These are phyloP conservation scores for Colletotrichum sp. DNA, from an alignment of 2,329 filamentous ascomycete genomes.

Conservation along the genomic window DNA sequence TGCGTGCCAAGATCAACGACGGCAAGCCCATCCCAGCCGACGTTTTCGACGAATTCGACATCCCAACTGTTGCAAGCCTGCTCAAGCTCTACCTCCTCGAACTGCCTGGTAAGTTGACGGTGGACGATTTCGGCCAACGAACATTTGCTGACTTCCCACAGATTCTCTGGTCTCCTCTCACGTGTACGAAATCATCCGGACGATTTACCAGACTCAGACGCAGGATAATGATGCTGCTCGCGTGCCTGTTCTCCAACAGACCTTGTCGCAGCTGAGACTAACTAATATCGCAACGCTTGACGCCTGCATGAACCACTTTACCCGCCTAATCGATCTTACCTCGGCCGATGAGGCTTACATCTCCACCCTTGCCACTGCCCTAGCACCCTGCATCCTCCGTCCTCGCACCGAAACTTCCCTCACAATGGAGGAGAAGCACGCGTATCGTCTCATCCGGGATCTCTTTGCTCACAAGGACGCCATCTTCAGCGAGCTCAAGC, in stretches of 20 bases:
- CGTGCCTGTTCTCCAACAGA: constrained; percentile 91
- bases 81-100: constrained; percentile 95
- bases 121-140: neutral
- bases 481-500: constrained; percentile 96
- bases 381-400: constrained; percentile 87
- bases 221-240: constrained; percentile 80
- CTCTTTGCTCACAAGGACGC: constrained; percentile 92
- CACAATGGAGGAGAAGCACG: constrained; percentile 94
- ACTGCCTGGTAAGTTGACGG: constrained; percentile 73
- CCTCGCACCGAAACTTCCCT: constrained; percentile 87
- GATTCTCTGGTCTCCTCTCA: constrained; percentile 98
- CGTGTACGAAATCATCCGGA: constrained; percentile 98
- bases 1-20: constrained; percentile 84
- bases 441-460: constrained; percentile 88
- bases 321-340: constrained; percentile 92
- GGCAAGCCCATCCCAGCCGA: constrained; percentile 81
- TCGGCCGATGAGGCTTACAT: constrained; percentile 92
- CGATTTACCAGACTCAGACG: constrained; percentile 78
- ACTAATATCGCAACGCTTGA: constrained; percentile 99
- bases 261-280: constrained; percentile 89
- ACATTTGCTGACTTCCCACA: constrained; percentile 42
- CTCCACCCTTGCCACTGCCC: constrained; percentile 70
- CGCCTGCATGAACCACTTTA: constrained; percentile 97
- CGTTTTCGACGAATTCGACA: constrained; percentile 84
- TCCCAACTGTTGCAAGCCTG: constrained; percentile 90